Base-by-base conservation (phyloP, 176 grass and related monocot genomes). In the Musa beccarii region DNA sequence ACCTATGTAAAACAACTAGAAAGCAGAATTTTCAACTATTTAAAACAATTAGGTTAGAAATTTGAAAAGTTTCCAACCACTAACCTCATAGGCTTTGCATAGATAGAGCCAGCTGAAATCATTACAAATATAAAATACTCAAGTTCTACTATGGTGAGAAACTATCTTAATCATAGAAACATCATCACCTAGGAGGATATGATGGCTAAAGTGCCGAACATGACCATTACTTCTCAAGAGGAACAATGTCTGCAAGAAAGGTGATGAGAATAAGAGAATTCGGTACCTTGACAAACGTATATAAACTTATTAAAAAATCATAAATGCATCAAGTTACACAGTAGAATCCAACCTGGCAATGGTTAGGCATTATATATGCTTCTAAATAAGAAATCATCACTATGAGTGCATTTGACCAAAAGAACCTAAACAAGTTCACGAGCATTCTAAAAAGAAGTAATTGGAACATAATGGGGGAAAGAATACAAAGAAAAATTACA, bases 151-250 rank as follows among this genome's bases (percentile, higher is more conserved):
- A 56, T 8, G 19, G 54, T 13, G 51, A 85, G 50, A 26, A 34
- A 81, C 34, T 68, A 66, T 72, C 64, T 76, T 13, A 72, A 66
- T 63, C 9, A 26, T 51, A 75, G 14, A 73, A 84, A 79, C 11
- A 51, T 50, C 50, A 54, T 71, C 51, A 99, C 95, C 88, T 86
- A 88, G 82, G 73, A 91, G 80, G 53, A 90, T 79, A 68, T 89
- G 88, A 69, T 86, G 82, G 84, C 86, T 94, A 78, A 87, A 91
- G 73, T 86, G 82, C 53, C 88, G 88, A 57, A 82, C 84, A 76
- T 88, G 82, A 72, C 82, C 75, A 21, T 16, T 86, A 78, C 90
- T 89, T 86, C 82, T 89, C 49, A 85, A 66, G 11, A 93, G 78
- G 76, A 87, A 78, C 54, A 94, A 72, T 64, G 84, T 73, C 90